A percentile compares a stretch with the other conserved stretches of the same genome.
Evolutionary conservation across 2,329 filamentous ascomycete genomes (phyloP).

Genomic region (Colletotrichum sidae): DNA sequence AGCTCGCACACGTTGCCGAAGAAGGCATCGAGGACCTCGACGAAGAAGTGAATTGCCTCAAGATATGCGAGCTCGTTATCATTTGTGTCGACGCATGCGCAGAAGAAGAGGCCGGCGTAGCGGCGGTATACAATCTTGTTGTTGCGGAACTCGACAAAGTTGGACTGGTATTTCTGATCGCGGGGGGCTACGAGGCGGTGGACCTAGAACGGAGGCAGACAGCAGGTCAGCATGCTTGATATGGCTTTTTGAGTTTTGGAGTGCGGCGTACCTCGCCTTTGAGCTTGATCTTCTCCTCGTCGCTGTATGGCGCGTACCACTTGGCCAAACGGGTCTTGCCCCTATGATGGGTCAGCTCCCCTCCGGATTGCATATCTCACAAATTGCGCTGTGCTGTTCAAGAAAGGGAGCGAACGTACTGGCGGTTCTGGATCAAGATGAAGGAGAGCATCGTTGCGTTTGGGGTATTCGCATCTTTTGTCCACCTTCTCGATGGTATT

Average conservation of each 20-base stretch:
- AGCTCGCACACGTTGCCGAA: conserved; percentile 99
- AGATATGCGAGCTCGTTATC: conserved; percentile 98
- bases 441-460: conserved; percentile 73
- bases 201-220: conserved; percentile 65
- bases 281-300: conserved; percentile 98
- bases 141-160: conserved; percentile 96
- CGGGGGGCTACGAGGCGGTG: conserved; percentile 97
- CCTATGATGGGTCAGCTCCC: conserved; percentile 59
- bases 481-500: neutral
- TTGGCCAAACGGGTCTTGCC: conserved; percentile 98
- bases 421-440: conserved; percentile 86
- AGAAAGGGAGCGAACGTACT: conserved; percentile 60
- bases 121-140: conserved; percentile 98
- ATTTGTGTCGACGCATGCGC: conserved; percentile 98
- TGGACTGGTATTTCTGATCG: conserved; percentile 99
- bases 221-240: conserved; percentile 8
- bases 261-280: conserved; percentile 84
- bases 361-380: neutral
- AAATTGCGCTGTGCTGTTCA: neutral
- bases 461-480: conserved; percentile 25
- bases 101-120: conserved; percentile 98
- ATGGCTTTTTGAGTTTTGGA: neutral
- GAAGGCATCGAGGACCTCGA: conserved; percentile 97
- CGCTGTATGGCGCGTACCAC: conserved; percentile 98
- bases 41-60: conserved; percentile 99